Evolutionary conservation across 2,329 filamentous ascomycete genomes (phyloP).

Genomic region (Hypocreales sp.): DNA sequence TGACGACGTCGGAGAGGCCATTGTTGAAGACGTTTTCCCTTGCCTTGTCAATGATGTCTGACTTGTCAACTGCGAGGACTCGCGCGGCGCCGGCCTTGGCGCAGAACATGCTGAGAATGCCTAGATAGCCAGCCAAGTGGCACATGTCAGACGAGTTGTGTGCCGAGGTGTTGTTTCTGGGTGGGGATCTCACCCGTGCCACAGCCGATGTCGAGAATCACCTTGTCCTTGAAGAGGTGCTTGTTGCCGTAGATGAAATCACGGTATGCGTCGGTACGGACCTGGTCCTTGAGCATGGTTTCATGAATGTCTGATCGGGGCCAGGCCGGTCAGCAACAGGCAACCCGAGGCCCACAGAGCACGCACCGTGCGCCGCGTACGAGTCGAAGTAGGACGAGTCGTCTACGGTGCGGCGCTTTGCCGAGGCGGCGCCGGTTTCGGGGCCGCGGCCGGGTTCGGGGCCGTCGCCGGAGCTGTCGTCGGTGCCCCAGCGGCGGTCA

Average conservation of each 20-base stretch:
- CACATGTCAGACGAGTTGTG: background rate
- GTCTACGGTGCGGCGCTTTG: constrained; percentile 18
- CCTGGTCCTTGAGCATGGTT: constrained; percentile 82
- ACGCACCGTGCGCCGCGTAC: constrained; percentile 42
- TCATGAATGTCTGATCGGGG: constrained; percentile 90
- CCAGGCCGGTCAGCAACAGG: too few species aligned
- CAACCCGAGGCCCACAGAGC: too few species aligned
- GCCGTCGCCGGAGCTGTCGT: constrained; percentile 20
- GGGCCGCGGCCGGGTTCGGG: constrained; percentile 9
- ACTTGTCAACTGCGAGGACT: constrained; percentile 87
- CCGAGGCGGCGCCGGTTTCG: too few species aligned
- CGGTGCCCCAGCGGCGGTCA: constrained; percentile 47
- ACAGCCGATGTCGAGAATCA: constrained; percentile 83
- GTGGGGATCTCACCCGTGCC: constrained; percentile 37
- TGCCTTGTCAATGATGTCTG: constrained; percentile 76
- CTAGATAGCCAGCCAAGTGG: constrained; percentile 16
- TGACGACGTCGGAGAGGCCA: constrained; percentile 56
- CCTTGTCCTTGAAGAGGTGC: constrained; percentile 69
- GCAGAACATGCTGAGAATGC: constrained; percentile 89
- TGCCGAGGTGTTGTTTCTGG: background rate
- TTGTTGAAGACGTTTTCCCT: constrained; percentile 75
- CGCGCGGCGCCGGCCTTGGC: constrained; percentile 74
- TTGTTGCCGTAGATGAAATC: constrained; percentile 94
- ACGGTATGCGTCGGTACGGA: constrained; percentile 82
- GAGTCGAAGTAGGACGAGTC: constrained; percentile 41